Evolutionary conservation across 2,329 filamentous ascomycete genomes (phyloP).

Genomic region (Rasamsonia emersonii): DNA sequence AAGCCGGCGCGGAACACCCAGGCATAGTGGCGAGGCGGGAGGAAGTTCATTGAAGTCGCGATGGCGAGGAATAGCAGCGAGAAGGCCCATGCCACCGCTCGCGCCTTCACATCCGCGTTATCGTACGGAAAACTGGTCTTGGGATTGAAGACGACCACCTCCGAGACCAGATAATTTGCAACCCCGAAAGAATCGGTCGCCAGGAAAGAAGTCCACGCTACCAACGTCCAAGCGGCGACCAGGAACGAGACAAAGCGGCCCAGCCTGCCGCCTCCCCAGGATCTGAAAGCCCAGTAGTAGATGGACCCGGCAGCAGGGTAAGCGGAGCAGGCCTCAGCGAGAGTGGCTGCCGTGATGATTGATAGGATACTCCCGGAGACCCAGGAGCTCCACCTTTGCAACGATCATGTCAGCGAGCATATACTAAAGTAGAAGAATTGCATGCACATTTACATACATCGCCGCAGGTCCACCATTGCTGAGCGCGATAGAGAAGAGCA

Average conservation of each 20-base stretch:
- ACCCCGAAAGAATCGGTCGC: slow-evolving; percentile 19
- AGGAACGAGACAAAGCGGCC: slow-evolving; percentile 36
- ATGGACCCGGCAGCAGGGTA: slow-evolving; percentile 24
- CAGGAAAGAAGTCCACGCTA: slow-evolving; percentile 42
- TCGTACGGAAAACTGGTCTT: slow-evolving; percentile 31
- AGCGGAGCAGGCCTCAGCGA: slow-evolving; percentile 22
- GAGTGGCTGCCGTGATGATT: slow-evolving; percentile 19
- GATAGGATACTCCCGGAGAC: too few relatives aligned
- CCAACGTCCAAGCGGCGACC: slow-evolving; percentile 49
- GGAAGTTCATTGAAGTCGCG: slow-evolving; percentile 22
- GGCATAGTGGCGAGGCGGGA: slow-evolving; percentile 32
- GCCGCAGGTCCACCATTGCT: slow-evolving; percentile 19
- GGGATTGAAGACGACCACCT: slow-evolving; percentile 32
- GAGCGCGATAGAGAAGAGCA: slow-evolving; percentile 20
- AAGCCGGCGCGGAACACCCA: slow-evolving; percentile 36
- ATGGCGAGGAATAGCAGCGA: slow-evolving; percentile 23
- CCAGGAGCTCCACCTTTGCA: too few relatives aligned
- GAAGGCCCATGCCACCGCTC: slow-evolving; percentile 38
- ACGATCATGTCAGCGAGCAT: too few relatives aligned
- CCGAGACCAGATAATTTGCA: slow-evolving; percentile 20
- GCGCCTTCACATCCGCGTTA: slow-evolving; percentile 31
- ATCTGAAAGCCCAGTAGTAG: slow-evolving; percentile 24
- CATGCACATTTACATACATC: too few relatives aligned
- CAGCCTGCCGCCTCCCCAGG: slow-evolving; percentile 16
- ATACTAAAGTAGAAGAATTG: too few relatives aligned